A percentile compares a stretch with the other conserved stretches of the same genome.
These are phyloP conservation scores for Sechiopsis laciniata DNA, from an alignment of 306 rosid species.

Conservation along the genomic window DNA sequence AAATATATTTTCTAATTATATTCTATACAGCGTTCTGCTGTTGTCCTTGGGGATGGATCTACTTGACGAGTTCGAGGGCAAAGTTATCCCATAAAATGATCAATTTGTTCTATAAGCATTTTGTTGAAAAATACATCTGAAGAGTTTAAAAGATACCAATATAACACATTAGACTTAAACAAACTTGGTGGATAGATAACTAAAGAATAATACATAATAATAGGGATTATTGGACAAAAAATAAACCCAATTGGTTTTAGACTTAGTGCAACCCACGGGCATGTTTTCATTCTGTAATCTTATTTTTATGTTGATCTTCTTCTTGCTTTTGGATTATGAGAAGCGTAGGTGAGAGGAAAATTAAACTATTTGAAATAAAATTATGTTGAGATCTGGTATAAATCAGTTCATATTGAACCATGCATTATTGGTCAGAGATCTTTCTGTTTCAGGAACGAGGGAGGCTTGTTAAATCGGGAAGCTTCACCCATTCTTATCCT, in stretches of 20 bases:
- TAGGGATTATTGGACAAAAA: too few relatives aligned
- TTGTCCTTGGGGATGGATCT: background rate
- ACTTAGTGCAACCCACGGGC: too few relatives aligned
- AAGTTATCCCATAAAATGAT: too few relatives aligned
- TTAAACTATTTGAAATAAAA: background rate
- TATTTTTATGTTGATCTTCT: background rate
- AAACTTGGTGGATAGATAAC: background rate
- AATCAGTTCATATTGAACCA: background rate
- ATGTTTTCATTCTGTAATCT: background rate
- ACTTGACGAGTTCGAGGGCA: background rate
- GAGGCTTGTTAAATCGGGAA: constrained; percentile 72
- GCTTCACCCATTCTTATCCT: constrained; percentile 81
- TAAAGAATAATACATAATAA: background rate
- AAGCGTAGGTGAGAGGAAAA: background rate
- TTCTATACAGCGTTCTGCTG: background rate
- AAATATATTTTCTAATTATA: background rate
- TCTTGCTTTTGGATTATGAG: background rate
- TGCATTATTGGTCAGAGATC: constrained; percentile 5
- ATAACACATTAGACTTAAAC: background rate
- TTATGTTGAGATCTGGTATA: background rate
- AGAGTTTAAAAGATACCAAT: too few relatives aligned
- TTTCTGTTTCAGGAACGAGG: constrained; percentile 64
- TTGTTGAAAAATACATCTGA: too few relatives aligned
- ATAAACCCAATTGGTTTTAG: too few relatives aligned
- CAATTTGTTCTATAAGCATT: too few relatives aligned